Evolutionary conservation across 2,329 filamentous ascomycete species (phyloP).

Genomic region (Rugonectria rugulosa): DNA sequence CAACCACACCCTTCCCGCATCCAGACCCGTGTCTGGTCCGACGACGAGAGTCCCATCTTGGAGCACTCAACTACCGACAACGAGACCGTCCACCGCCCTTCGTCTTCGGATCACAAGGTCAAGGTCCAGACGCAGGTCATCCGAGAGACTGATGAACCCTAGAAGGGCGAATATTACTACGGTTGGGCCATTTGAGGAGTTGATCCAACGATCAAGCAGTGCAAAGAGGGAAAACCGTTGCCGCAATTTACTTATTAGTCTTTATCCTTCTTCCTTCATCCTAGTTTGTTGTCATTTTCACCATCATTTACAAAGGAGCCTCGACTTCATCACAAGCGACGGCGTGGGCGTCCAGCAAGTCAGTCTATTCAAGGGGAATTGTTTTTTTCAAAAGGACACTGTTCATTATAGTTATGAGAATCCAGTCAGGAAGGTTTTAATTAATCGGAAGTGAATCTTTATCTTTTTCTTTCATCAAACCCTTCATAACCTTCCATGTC

Average conservation of each 20-base stretch:
- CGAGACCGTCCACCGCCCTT: constrained; percentile 10
- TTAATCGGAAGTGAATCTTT: neutral
- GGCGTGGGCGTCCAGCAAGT: constrained; percentile 26
- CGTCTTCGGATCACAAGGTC: constrained; percentile 27
- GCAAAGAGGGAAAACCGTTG: too few species aligned
- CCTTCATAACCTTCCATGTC: constrained; percentile 4
- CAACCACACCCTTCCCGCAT: constrained; percentile 22
- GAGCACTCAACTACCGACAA: constrained; percentile 13
- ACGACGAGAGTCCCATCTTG: constrained; percentile 21
- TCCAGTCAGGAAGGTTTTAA: too few species aligned
- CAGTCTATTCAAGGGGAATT: too few species aligned
- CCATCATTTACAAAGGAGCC: neutral
- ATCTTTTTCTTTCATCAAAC: neutral
- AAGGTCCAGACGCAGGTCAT: constrained; percentile 37
- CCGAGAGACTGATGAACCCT: constrained; percentile 35
- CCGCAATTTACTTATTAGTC: too few species aligned
- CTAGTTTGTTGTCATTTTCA: constrained; percentile 4
- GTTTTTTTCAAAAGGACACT: too few species aligned
- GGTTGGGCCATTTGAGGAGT: constrained; percentile 22
- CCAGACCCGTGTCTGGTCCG: constrained; percentile 42
- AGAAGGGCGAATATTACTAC: constrained; percentile 25
- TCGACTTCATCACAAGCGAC: constrained; percentile 29
- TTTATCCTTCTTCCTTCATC: neutral
- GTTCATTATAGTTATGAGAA: too few species aligned
- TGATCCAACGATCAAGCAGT: too few species aligned